Percentiles rank a stretch among this genome's conserved stretches.
phyloP scores from a whole-genome alignment of 305 asterid species.

The Solanum hybrid region DNA sequence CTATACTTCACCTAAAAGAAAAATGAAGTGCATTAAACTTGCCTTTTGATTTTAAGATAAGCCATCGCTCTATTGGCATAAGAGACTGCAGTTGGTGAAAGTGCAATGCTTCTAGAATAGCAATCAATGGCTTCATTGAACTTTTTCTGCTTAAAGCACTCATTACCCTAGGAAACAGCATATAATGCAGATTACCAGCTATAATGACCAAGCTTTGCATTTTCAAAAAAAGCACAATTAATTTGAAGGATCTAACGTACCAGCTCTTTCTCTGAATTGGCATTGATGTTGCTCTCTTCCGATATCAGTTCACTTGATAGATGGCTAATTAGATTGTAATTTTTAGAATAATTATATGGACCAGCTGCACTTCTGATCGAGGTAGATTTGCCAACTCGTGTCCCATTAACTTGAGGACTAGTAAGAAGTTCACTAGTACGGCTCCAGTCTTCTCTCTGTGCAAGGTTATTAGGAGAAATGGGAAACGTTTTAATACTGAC shows the following conservation, averaged over 20 bases:
- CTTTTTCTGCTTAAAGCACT: slow-evolving; percentile 73
- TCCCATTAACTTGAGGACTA: slow-evolving; percentile 28
- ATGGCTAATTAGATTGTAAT: slow-evolving; percentile 46
- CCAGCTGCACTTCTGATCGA: slow-evolving; percentile 23
- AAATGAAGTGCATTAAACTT: slow-evolving; percentile 12
- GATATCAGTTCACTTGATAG: slow-evolving; percentile 37
- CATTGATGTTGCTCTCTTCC: slow-evolving; percentile 56
- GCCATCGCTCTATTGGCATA: slow-evolving; percentile 97
- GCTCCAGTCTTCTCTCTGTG: slow-evolving; percentile 28
- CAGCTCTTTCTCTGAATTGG: slow-evolving; percentile 94
- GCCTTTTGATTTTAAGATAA: slow-evolving; percentile 74
- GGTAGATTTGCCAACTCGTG: slow-evolving; percentile 14
- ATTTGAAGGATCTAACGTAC: slow-evolving; percentile 26
- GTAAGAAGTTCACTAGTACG: slow-evolving; percentile 20
- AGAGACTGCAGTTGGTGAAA: slow-evolving; percentile 88
- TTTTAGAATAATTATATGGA: slow-evolving; percentile 41
- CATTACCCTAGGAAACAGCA: slow-evolving; percentile 58
- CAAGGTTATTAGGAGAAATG: slow-evolving; percentile 21
- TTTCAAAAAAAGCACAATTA: neutral
- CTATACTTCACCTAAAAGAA: neutral
- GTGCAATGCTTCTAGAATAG: slow-evolving; percentile 92
- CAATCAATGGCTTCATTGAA: slow-evolving; percentile 87
- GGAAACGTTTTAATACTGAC: neutral
- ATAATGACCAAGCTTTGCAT: slow-evolving; percentile 6
- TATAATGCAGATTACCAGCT: slow-evolving; percentile 9